phyloP scores from a whole-genome alignment of 176 grass and related monocot species.

The Miscanthus lutarioriparius region DNA sequence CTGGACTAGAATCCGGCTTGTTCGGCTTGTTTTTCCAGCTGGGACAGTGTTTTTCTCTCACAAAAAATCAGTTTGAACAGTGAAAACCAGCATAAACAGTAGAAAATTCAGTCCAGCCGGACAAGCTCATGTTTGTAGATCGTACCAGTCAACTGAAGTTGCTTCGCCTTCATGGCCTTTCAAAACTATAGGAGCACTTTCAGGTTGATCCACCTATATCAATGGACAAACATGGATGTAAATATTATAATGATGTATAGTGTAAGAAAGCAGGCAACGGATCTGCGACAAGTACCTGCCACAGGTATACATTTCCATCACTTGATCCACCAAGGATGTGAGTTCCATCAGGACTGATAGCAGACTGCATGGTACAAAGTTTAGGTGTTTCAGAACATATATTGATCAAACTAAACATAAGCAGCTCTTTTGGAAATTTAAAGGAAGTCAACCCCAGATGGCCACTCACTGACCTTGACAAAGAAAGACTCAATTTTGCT shows the following conservation, averaged over 20 bases:
- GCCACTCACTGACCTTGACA: slow-evolving; percentile 66
- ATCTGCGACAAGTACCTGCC: slow-evolving; percentile 61
- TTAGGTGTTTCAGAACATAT: slow-evolving; percentile 12
- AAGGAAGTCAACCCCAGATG: background rate
- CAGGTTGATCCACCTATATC: slow-evolving; percentile 67
- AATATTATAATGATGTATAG: background rate
- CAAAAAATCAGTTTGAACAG: no score
- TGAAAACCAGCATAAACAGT: no score
- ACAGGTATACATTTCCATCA: slow-evolving; percentile 82
- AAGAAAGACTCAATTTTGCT: slow-evolving; percentile 98
- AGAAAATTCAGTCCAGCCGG: no score
- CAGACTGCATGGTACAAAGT: slow-evolving; percentile 52
- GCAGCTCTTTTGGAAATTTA: background rate
- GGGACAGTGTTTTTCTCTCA: no score
- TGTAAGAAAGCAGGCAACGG: background rate
- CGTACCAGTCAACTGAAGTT: slow-evolving; percentile 87
- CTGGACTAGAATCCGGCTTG: no score
- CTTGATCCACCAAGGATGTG: slow-evolving; percentile 90
- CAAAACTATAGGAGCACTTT: slow-evolving; percentile 49
- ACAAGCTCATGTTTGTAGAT: background rate
- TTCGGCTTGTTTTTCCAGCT: no score
- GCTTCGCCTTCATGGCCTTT: slow-evolving; percentile 85
- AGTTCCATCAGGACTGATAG: slow-evolving; percentile 80
- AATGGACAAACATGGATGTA: slow-evolving; percentile 12
- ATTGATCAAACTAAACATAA: slow-evolving; percentile 9